Evolutionary conservation across 148 eudicot species (phyloP).

Genomic region (Vaccinium corymbosum): DNA sequence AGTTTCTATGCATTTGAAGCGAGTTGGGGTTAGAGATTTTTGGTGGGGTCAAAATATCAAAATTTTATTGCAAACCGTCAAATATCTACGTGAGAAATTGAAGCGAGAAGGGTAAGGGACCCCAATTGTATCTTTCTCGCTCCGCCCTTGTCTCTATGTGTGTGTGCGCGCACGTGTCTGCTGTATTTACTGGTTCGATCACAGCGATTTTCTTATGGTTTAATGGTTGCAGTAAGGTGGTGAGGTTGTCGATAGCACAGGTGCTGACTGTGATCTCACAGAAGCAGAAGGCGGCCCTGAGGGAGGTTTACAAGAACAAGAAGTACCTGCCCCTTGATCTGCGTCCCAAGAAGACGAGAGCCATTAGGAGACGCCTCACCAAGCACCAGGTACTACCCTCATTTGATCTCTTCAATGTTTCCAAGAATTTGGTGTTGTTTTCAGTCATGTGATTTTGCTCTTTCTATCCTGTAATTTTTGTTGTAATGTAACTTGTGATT

Average conservation of each 20-base stretch:
- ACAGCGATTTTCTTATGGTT: neutral
- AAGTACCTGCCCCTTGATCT: conserved; percentile 70
- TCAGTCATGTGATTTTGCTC: neutral
- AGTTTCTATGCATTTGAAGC: too few relatives aligned
- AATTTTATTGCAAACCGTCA: too few relatives aligned
- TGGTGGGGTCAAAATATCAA: too few relatives aligned
- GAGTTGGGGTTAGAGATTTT: too few relatives aligned
- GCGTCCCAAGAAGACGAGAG: conserved; percentile 78
- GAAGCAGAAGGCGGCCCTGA: conserved; percentile 59
- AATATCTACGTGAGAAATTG: too few relatives aligned
- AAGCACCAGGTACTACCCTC: conserved; percentile 54
- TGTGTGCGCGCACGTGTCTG: neutral
- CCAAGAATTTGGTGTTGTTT: neutral
- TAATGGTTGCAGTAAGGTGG: conserved; percentile 46
- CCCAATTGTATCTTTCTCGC: too few relatives aligned
- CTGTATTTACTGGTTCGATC: neutral
- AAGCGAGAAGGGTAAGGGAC: too few relatives aligned
- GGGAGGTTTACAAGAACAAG: conserved; percentile 68
- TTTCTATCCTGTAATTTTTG: neutral
- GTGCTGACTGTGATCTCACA: conserved; percentile 72
- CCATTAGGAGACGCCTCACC: conserved; percentile 70
- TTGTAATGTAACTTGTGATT: too few relatives aligned
- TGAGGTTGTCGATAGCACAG: conserved; percentile 66
- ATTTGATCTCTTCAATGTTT: neutral
- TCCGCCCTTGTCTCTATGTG: too few relatives aligned